These are phyloP conservation scores for Colletotrichum camelliae DNA, from an alignment of 2,329 filamentous ascomycete species.

Conservation along the genomic window DNA sequence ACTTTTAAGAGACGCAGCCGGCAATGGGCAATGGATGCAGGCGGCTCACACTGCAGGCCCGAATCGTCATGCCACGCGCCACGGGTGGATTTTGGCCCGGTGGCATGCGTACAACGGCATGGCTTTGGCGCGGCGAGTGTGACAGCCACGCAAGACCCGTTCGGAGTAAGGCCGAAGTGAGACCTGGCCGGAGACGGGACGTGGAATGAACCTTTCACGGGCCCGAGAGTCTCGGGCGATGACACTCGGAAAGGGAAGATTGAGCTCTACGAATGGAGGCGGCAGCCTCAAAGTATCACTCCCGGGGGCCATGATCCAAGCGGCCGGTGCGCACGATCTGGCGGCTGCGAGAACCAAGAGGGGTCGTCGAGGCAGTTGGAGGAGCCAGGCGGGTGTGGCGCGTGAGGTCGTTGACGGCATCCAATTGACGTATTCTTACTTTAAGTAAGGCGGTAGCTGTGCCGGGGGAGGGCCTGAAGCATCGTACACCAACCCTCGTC, in stretches of 20 bases:
- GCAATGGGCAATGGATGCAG: no score
- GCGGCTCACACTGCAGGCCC: not conserved
- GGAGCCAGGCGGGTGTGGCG: not conserved
- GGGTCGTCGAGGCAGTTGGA: not conserved
- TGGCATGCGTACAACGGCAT: not conserved
- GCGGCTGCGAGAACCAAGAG: not conserved
- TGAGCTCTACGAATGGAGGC: not conserved
- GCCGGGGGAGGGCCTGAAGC: not conserved
- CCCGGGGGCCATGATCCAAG: not conserved
- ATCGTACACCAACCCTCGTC: not conserved
- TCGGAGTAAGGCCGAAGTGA: constrained; percentile 10
- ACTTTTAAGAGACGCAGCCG: no score
- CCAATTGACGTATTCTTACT: not conserved
- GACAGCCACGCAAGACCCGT: constrained; percentile 3
- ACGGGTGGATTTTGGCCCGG: not conserved
- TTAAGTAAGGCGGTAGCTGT: not conserved
- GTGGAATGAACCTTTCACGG: constrained; percentile 2
- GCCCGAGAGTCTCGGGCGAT: not conserved
- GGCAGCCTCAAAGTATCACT: not conserved
- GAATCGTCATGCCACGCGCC: not conserved
- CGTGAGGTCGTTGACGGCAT: not conserved
- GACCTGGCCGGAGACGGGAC: not conserved
- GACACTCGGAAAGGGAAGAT: not conserved
- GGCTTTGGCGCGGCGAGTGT: not conserved
- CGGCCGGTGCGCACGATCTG: not conserved